phyloP scores from a whole-genome alignment of 106 monocot species.

The Dendrobium nobile region DNA sequence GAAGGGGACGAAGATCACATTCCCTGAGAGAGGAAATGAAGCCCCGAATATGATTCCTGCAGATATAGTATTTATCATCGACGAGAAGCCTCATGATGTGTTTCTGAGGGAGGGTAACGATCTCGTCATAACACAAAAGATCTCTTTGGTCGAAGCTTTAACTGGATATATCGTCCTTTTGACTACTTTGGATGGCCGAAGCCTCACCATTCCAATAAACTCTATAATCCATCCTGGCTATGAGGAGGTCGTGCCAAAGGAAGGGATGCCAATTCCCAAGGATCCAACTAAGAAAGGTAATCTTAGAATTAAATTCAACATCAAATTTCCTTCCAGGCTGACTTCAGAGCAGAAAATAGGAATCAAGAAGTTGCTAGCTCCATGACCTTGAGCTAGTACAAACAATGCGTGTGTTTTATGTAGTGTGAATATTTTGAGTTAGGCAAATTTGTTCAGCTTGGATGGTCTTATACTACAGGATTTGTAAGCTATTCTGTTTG shows the following conservation, averaged over 20 bases:
- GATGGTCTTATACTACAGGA: no score
- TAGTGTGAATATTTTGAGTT: not conserved
- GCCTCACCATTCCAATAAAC: constrained; percentile 18
- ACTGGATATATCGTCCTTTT: constrained; percentile 15
- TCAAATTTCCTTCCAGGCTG: constrained; percentile 19
- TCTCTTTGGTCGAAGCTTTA: constrained; percentile 15
- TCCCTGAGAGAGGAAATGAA: constrained; percentile 30
- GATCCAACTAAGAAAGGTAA: constrained; percentile 19
- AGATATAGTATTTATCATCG: constrained; percentile 27
- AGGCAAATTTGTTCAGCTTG: no score
- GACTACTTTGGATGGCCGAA: constrained; percentile 17
- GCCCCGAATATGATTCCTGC: constrained; percentile 20
- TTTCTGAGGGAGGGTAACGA: constrained; percentile 22
- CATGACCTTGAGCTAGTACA: not conserved
- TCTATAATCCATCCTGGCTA: constrained; percentile 21
- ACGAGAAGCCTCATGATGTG: constrained; percentile 27
- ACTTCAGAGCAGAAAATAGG: constrained; percentile 18
- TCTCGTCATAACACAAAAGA: constrained; percentile 10
- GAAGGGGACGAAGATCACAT: constrained; percentile 26
- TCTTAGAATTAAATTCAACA: constrained; percentile 17
- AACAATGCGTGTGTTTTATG: no score
- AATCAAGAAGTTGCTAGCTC: constrained; percentile 13
- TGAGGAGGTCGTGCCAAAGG: constrained; percentile 16
- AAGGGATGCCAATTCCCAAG: constrained; percentile 26
- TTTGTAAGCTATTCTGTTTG: no score